Percentiles rank a stretch among this genome's conserved stretches.
These are phyloP conservation scores for Rosellinia necatrix DNA, from an alignment of 2,329 filamentous ascomycete genomes.

Conservation along the genomic window DNA sequence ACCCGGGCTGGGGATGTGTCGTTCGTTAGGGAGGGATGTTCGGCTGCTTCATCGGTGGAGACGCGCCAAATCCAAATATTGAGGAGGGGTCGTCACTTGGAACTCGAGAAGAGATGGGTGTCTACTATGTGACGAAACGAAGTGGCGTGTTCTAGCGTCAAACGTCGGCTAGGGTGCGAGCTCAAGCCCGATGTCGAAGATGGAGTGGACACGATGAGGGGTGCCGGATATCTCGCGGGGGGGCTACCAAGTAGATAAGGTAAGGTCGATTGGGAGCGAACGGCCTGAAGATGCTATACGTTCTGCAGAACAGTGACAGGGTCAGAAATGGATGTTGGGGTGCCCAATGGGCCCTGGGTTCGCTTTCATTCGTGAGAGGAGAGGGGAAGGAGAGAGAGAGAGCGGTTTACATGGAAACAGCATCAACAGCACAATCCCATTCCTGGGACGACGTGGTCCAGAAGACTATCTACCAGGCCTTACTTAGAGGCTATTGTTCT, in stretches of 20 bases:
- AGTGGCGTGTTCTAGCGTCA: too few relatives aligned
- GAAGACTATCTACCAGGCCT: too few relatives aligned
- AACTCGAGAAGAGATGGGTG: background rate
- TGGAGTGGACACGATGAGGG: background rate
- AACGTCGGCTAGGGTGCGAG: too few relatives aligned
- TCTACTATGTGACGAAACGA: too few relatives aligned
- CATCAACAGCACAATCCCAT: too few relatives aligned
- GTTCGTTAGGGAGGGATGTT: constrained; percentile 34
- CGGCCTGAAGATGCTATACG: constrained; percentile 4
- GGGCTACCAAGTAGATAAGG: too few relatives aligned
- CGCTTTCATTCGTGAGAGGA: background rate
- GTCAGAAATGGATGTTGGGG: background rate
- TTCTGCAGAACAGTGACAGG: background rate
- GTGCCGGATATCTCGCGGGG: background rate
- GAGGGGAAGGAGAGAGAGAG: background rate
- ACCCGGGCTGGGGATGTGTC: constrained; percentile 67
- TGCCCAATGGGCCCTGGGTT: background rate
- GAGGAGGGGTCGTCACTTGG: background rate
- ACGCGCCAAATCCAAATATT: too few relatives aligned
- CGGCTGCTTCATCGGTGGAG: constrained; percentile 40
- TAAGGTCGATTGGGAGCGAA: background rate
- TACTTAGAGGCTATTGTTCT: too few relatives aligned
- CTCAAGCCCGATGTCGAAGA: background rate
- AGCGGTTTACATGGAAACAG: background rate
- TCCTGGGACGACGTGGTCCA: too few relatives aligned